Conservation (phyloP, 306 rosid species). For the Betula pendula region DNA sequence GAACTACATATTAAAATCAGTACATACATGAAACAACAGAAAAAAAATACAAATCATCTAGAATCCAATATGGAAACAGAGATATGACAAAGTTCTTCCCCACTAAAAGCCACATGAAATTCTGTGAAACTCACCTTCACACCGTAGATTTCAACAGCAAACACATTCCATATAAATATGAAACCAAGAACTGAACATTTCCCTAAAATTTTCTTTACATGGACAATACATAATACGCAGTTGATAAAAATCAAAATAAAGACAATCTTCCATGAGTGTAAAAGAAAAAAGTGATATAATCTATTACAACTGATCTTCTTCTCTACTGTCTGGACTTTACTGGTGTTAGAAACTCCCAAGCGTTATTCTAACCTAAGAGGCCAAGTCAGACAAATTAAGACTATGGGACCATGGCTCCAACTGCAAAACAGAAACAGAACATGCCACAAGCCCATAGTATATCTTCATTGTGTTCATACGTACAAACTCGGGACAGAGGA, state of each 20-base stretch:
- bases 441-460: slow-evolving; percentile 38
- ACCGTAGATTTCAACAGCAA: too few species aligned
- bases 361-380: slow-evolving; percentile 62
- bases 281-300: not conserved
- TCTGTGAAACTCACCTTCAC: too few species aligned
- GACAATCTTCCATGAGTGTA: too few species aligned
- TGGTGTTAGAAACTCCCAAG: slow-evolving; percentile 57
- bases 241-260: too few species aligned
- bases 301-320: slow-evolving; percentile 39
- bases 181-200: too few species aligned
- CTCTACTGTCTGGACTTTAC: slow-evolving; percentile 44
- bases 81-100: too few species aligned
- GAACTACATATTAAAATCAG: not conserved
- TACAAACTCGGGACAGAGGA: slow-evolving; percentile 29
- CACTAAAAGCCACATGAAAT: too few species aligned
- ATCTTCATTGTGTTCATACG: slow-evolving; percentile 27
- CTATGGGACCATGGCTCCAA: slow-evolving; percentile 32
- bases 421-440: slow-evolving; percentile 41
- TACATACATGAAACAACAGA: not conserved
- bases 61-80: not conserved
- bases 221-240: too few species aligned
- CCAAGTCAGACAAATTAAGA: slow-evolving; percentile 57
- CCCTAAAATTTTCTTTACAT: too few species aligned
- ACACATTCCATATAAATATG: too few species aligned
- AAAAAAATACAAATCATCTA: not conserved